Evolutionary conservation across 169 alveolate species (phyloP), one percentile per base, ranked within the genome.

Genomic region (Eimeria necatrix): DNA sequence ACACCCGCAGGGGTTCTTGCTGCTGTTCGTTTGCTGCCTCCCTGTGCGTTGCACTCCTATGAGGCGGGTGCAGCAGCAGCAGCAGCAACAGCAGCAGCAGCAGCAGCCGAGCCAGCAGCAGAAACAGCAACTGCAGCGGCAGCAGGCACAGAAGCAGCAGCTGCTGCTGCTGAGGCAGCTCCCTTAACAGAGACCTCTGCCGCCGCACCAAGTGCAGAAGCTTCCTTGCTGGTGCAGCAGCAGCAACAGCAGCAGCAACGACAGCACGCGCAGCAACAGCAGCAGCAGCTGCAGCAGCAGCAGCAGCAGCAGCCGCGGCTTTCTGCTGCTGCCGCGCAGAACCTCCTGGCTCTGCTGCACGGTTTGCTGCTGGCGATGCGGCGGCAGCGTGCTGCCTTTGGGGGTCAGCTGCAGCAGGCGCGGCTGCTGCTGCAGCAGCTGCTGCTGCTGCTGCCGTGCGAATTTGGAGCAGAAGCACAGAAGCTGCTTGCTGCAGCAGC

Each of bases 381-480:
- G 81, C 81, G 16, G 81, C 81, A 71, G 81, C 81, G 81, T n/a
- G 81, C 81, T n/a, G 81, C 81, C 46, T 71, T 71, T 71, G 81
- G 81, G 7, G 51, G 81, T 4, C 81, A 71, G 81, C 81, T 71
- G 81, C 46, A 4, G 81, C 81, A 71, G 4, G 81, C 81, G 49
- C 64, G 64, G 20, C 8, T 56, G 64, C 64, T 56, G 64, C 64
- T 56, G 8, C 64, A 14, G 64, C 64, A 56, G 8, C 81, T 71
- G 81, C 81, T 71, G 81, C 81, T 71, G 81, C 81, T 71, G 81
- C 81, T 71, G 81, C 81, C 81, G 22, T 26, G 81, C 51, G 81
- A 71, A 5, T 71, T 71, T 48, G 12, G n/a, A 9, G 49, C 4
- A 48, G 81, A 71, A 32, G 81, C 81, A n/a, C n/a, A 71, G 14